A percentile compares a stretch with the other conserved stretches of the same genome.
phyloP scores from a whole-genome alignment of 306 rosid genomes.

The Vigna angularis region DNA sequence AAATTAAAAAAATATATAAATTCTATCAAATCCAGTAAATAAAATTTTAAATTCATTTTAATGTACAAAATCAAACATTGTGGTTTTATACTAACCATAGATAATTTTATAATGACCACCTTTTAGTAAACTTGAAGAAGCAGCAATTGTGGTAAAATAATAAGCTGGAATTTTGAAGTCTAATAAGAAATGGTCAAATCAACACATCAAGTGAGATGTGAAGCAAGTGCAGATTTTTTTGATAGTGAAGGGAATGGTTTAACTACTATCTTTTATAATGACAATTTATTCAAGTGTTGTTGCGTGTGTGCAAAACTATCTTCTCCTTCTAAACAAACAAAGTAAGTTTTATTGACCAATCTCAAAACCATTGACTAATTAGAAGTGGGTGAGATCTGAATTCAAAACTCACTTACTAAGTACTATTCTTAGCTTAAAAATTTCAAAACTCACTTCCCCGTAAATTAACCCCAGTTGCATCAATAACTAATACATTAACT shows the following conservation, averaged over 20 bases:
- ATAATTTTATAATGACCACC: neutral
- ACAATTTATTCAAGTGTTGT: neutral
- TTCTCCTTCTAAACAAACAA: neutral
- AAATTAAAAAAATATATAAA: too few species aligned
- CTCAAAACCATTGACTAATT: slow-evolving; percentile 12
- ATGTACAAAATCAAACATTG: neutral
- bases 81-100: too few species aligned
- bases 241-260: neutral
- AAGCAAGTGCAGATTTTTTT: neutral
- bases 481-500: neutral
- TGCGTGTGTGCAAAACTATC: neutral
- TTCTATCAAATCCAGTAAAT: too few species aligned
- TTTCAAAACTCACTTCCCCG: neutral
- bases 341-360: neutral
- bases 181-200: slow-evolving; percentile 1
- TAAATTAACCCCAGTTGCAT: neutral
- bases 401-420: neutral
- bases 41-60: too few species aligned
- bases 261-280: neutral
- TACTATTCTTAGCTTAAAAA: too few species aligned
- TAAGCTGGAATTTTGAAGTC: slow-evolving; percentile 9
- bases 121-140: neutral
- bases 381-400: neutral
- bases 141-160: neutral
- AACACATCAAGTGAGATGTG: neutral